Base-by-base conservation (phyloP, 345 rosid species). In the Lepidium africanum region DNA sequence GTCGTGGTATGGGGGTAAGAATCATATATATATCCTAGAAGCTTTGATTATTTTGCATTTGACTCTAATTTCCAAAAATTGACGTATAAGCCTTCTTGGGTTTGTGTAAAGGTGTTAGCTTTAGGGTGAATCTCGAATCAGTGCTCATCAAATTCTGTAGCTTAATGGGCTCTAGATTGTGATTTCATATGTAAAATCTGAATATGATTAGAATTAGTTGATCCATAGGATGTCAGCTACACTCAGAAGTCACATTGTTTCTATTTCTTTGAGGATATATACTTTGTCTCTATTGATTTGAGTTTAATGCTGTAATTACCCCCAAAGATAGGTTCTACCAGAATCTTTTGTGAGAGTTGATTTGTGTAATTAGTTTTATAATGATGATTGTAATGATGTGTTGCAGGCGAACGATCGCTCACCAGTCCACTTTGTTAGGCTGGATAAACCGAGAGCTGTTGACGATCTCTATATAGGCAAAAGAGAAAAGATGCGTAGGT, bases 401-500 rank as follows among this genome's bases (percentile, higher is more conserved):
- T 41, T 75, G 35, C 32, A 75, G 78, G 59, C 59, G 12, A 33
- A 46, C 69, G 70, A 68, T 10, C 56, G 63, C 4, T 69, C 74
- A 56, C 78, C 75, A 46, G 62, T 41, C 1, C 52, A 75, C 80
- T 86, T 82, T 79, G 79, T 81, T 41, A 79, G 83, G 37, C 60
- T 86, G 75, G 95, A 82, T 67, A 84, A 80, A 58, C 67, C 75
- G 10, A 65, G 78, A 61, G 75, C 84, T 57, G 78, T 65, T 51
- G 84, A 84, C 80, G 78, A 86, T 63, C 76, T 70, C 46, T 54
- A 71, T 67, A 76, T 81, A 73, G 85, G 83, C 80, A 87, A 89
- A 79, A 91, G 78, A 79, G 70, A 66, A 78, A 89, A 75, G 84
- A 95, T 95, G 99, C 91, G 98, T 38, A 76, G 85, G 85, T 95